These are phyloP conservation scores for Cardamine resedifolia DNA, from an alignment of 345 rosid species.

Conservation along the genomic window DNA sequence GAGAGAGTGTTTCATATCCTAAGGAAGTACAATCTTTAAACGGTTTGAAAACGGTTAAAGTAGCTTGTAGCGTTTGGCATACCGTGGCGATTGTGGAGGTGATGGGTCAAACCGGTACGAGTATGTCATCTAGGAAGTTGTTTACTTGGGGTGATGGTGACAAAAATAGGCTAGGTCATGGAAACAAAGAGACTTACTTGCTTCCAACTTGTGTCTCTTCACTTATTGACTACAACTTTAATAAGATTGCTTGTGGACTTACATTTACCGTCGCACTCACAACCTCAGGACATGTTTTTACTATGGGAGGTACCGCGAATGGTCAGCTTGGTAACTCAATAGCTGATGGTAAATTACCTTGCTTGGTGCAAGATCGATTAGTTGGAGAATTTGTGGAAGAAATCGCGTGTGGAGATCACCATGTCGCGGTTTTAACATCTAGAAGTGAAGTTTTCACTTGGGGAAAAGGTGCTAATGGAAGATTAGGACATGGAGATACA, in stretches of 20 bases:
- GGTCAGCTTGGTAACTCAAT: slow-evolving; percentile 81
- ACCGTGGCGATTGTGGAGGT: slow-evolving; percentile 94
- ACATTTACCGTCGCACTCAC: slow-evolving; percentile 87
- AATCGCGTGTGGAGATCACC: slow-evolving; percentile 83
- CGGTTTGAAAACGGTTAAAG: slow-evolving; percentile 80
- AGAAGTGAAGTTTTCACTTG: slow-evolving; percentile 95
- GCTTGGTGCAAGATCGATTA: slow-evolving; percentile 76
- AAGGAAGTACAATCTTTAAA: slow-evolving; percentile 72
- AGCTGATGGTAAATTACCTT: slow-evolving; percentile 74
- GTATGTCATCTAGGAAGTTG: slow-evolving; percentile 65
- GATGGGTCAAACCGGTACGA: slow-evolving; percentile 57
- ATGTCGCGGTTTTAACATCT: slow-evolving; percentile 81
- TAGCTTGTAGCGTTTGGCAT: slow-evolving; percentile 97
- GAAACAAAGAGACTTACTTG: slow-evolving; percentile 76
- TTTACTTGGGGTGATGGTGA: slow-evolving; percentile 99
- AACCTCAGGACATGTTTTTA: slow-evolving; percentile 89
- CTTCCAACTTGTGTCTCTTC: slow-evolving; percentile 86
- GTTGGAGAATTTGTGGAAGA: slow-evolving; percentile 97
- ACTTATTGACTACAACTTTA: slow-evolving; percentile 88
- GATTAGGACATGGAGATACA: slow-evolving; percentile 85
- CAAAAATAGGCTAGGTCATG: slow-evolving; percentile 86
- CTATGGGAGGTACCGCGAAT: slow-evolving; percentile 70
- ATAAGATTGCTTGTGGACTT: slow-evolving; percentile 86
- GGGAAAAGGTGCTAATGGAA: slow-evolving; percentile 95
- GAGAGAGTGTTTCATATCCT: slow-evolving; percentile 63